Percentiles rank a stretch among this genome's conserved stretches.
Conservation (phyloP, 129 eudicot species). For the Escallonia herrerae region DNA sequence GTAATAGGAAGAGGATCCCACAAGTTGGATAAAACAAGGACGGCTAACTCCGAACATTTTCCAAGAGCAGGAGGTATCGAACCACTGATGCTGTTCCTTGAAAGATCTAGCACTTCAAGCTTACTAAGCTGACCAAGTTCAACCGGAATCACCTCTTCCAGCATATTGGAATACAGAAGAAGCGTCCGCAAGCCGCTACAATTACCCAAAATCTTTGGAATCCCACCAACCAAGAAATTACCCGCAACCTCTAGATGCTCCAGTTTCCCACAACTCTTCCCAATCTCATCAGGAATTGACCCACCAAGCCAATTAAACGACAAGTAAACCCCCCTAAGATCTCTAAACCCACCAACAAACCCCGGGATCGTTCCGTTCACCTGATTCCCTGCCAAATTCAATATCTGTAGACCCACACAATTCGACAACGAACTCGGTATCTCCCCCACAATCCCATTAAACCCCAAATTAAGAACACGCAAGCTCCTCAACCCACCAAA, state of each 20-base stretch:
- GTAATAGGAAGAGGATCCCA: slow-evolving; percentile 51
- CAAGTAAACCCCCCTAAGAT: slow-evolving; percentile 76
- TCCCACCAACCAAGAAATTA: slow-evolving; percentile 49
- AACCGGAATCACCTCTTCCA: slow-evolving; percentile 68
- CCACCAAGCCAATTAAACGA: slow-evolving; percentile 64
- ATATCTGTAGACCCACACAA: slow-evolving; percentile 41
- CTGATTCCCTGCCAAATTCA: slow-evolving; percentile 80
- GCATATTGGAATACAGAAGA: slow-evolving; percentile 55
- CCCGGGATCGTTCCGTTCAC: slow-evolving; percentile 60
- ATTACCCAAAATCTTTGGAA: slow-evolving; percentile 65
- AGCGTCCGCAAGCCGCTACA: slow-evolving; percentile 55
- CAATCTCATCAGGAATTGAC: slow-evolving; percentile 53
- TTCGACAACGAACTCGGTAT: slow-evolving; percentile 51
- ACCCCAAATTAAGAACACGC: slow-evolving; percentile 76
- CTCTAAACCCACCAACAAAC: slow-evolving; percentile 44
- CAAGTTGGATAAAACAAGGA: slow-evolving; percentile 66
- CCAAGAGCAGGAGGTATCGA: slow-evolving; percentile 60
- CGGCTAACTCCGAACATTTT: slow-evolving; percentile 52
- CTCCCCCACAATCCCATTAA: slow-evolving; percentile 63
- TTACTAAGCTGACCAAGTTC: slow-evolving; percentile 52
- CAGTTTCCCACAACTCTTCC: slow-evolving; percentile 61
- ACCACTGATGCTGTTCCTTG: slow-evolving; percentile 80
- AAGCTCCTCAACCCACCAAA: slow-evolving; percentile 57
- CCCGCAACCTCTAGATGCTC: slow-evolving; percentile 75
- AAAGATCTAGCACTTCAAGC: slow-evolving; percentile 65